Percentiles rank a stretch among this genome's conserved stretches.
These are phyloP conservation scores for Cyclocybe cylindracea DNA, from an alignment of 768 basidiomycete species.

Conservation along the genomic window DNA sequence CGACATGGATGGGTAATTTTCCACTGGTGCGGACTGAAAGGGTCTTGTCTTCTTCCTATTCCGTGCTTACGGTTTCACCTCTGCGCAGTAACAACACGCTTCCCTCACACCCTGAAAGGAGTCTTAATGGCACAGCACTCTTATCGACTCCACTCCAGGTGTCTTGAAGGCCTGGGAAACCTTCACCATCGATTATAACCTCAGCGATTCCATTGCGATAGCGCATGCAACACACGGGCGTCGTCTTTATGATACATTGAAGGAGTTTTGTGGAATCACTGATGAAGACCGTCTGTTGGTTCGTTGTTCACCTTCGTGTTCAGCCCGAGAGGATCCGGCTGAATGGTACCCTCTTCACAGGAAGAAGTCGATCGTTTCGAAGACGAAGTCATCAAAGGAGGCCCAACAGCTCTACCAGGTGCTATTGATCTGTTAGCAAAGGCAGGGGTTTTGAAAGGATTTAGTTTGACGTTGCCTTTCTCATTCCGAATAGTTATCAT, in stretches of 20 bases:
- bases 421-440: constrained; percentile 54
- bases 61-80: background rate
- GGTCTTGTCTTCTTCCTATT: background rate
- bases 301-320: constrained; percentile 11
- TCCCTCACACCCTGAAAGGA: background rate
- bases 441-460: constrained; percentile 32
- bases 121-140: constrained; percentile 44
- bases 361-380: constrained; percentile 78
- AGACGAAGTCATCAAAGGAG: constrained; percentile 64
- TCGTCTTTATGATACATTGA: constrained; percentile 73
- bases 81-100: background rate
- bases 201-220: constrained; percentile 46
- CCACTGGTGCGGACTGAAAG: too few relatives aligned
- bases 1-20: constrained; percentile 66
- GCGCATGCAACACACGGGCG: constrained; percentile 74
- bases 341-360: constrained; percentile 28
- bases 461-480: background rate
- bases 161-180: constrained; percentile 77
- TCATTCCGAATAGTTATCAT: constrained; percentile 26
- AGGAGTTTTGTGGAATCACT: constrained; percentile 62
- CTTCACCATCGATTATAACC: constrained; percentile 63
- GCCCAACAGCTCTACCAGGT: constrained; percentile 69
- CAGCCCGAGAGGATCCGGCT: too few relatives aligned
- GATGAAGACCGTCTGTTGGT: constrained; percentile 62
- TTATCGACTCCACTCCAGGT: constrained; percentile 84